These are phyloP conservation scores for Capsicum baccatum DNA, from an alignment of 257 asterid genomes.

Conservation along the genomic window DNA sequence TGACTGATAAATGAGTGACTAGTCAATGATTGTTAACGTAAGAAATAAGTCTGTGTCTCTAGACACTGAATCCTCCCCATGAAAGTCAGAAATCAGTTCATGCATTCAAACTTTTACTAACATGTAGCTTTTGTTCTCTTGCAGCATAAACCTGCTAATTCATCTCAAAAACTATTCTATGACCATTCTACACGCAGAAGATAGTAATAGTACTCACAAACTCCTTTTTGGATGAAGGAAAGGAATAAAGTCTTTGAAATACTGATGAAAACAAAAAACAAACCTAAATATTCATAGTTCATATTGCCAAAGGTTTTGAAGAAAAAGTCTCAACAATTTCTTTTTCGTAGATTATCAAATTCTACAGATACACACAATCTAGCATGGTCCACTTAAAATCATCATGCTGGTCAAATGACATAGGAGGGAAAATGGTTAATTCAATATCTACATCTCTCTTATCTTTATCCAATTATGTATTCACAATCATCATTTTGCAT, in stretches of 20 bases:
- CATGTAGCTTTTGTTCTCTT: conserved; percentile 5
- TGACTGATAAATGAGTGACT: background rate
- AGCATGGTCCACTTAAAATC: background rate
- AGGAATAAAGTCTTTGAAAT: background rate
- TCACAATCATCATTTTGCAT: background rate
- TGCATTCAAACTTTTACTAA: background rate
- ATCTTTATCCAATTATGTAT: background rate
- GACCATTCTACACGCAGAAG: background rate
- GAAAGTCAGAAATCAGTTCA: conserved; percentile 7
- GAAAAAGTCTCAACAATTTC: background rate
- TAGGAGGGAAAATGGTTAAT: conserved; percentile 16
- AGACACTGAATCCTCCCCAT: background rate
- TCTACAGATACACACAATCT: background rate
- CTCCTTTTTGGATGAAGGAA: conserved; percentile 23
- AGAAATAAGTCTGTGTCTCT: background rate
- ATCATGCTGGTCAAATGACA: conserved; percentile 2
- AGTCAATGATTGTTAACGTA: background rate
- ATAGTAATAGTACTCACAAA: conserved; percentile 4
- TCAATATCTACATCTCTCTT: background rate
- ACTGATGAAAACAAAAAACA: background rate
- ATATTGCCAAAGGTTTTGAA: conserved; percentile 17
- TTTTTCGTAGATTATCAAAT: background rate
- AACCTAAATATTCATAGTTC: conserved; percentile 9
- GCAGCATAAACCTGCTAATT: conserved; percentile 16
- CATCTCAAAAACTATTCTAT: conserved; percentile 19